Evolutionary conservation across 2,329 filamentous ascomycete genomes (phyloP).

Genomic region (Colletotrichum cordylinicola): DNA sequence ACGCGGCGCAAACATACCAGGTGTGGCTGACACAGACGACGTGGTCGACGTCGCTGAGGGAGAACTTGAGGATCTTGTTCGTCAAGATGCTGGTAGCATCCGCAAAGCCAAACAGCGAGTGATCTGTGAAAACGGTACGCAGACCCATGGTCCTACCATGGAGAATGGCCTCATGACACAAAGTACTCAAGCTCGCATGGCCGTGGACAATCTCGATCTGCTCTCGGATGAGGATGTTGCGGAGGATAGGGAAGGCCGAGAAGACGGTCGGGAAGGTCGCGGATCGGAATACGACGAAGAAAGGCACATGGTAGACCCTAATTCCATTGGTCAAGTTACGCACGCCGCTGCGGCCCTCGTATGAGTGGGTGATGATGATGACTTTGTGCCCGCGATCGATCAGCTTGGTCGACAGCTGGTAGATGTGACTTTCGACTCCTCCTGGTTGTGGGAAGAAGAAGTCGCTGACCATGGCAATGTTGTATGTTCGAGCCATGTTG

Average conservation of each 20-base stretch:
- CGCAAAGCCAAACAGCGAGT: conserved; percentile 96
- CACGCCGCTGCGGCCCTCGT: conserved; percentile 87
- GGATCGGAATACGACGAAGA: conserved; percentile 93
- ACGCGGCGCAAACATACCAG: conserved; percentile 62
- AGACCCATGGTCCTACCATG: conserved; percentile 97
- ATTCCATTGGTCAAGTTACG: conserved; percentile 96
- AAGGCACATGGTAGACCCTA: conserved; percentile 98
- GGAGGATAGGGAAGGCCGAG: conserved; percentile 97
- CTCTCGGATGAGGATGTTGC: conserved; percentile 94
- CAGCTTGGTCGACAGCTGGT: conserved; percentile 94
- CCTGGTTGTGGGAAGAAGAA: conserved; percentile 99
- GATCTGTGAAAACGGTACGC: conserved; percentile 95
- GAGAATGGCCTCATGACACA: conserved; percentile 93
- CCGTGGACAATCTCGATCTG: conserved; percentile 97
- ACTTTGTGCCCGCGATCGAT: conserved; percentile 98
- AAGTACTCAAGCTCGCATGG: conserved; percentile 90
- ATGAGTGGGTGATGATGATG: conserved; percentile 95
- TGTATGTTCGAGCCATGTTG: conserved; percentile 56
- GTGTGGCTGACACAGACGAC: conserved; percentile 99
- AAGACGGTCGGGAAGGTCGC: conserved; percentile 96
- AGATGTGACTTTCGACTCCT: conserved; percentile 97
- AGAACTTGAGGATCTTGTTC: conserved; percentile 97
- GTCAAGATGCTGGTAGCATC: conserved; percentile 95
- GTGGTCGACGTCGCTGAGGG: conserved; percentile 94
- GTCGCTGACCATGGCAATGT: conserved; percentile 93